Evolutionary conservation across 2,329 filamentous ascomycete species (phyloP).

Genomic region (Diaporthe velutina): DNA sequence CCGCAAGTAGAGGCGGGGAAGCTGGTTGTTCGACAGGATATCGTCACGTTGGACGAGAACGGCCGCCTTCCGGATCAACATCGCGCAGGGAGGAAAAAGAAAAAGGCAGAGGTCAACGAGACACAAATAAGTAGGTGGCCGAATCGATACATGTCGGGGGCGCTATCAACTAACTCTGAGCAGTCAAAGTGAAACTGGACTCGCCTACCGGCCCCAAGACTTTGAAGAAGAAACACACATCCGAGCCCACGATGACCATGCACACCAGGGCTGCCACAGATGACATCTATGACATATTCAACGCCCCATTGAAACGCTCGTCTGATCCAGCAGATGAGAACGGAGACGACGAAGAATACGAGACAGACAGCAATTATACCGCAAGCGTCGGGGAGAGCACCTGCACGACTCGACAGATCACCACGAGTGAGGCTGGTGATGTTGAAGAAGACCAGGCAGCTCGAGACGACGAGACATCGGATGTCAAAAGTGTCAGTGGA

Average conservation of each 20-base stretch:
- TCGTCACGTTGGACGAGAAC: conserved; percentile 69
- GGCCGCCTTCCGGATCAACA: conserved; percentile 62
- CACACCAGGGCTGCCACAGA: conserved; percentile 96
- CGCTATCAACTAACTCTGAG: conserved; percentile 43
- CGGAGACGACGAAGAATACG: conserved; percentile 76
- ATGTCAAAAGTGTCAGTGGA: conserved; percentile 77
- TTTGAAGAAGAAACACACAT: conserved; percentile 75
- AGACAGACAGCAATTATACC: conserved; percentile 82
- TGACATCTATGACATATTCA: conserved; percentile 98
- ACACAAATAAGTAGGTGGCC: conserved; percentile 85
- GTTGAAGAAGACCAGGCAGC: conserved; percentile 57
- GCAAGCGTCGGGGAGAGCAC: conserved; percentile 85
- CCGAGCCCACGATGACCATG: conserved; percentile 97
- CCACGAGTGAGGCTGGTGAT: conserved; percentile 56
- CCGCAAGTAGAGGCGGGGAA: conserved; percentile 50
- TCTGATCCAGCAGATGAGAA: conserved; percentile 55
- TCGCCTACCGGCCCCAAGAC: conserved; percentile 90
- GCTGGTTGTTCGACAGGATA: conserved; percentile 59
- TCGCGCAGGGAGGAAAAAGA: conserved; percentile 75
- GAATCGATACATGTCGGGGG: neutral
- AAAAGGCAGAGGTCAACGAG: conserved; percentile 87
- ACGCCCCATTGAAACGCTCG: conserved; percentile 75
- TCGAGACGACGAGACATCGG: conserved; percentile 63
- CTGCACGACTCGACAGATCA: conserved; percentile 78
- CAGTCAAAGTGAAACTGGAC: conserved; percentile 93